Conservation (phyloP, 176 grass and related monocot genomes). For the Raddia distichophylla region DNA sequence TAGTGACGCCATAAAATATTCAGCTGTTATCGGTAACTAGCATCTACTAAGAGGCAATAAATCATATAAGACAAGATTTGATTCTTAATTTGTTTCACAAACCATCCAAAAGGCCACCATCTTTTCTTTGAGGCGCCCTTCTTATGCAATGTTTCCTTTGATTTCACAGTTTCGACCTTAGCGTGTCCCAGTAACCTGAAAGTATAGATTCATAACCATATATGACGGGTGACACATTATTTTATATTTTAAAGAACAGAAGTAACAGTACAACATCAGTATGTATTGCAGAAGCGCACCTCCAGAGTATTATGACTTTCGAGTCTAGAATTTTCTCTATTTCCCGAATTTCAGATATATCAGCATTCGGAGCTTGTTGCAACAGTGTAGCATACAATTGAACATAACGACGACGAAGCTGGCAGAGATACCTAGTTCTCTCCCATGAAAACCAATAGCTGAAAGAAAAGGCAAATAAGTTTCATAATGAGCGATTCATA, state of each 20-base stretch:
- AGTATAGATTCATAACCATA: conserved; percentile 29
- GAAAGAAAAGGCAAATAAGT: conserved; percentile 33
- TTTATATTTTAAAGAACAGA: not conserved
- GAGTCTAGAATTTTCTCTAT: conserved; percentile 92
- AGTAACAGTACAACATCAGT: conserved; percentile 9
- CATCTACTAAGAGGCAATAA: conserved; percentile 10
- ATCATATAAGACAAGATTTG: conserved; percentile 5
- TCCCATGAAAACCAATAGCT: conserved; percentile 92
- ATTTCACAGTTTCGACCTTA: conserved; percentile 96
- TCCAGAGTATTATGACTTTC: conserved; percentile 97
- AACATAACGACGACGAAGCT: conserved; percentile 91
- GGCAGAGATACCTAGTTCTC: conserved; percentile 87
- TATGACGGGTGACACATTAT: conserved; percentile 5
- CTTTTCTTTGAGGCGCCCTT: conserved; percentile 72
- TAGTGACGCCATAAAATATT: not conserved
- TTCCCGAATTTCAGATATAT: conserved; percentile 79
- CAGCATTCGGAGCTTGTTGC: conserved; percentile 71
- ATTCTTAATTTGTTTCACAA: conserved; percentile 33
- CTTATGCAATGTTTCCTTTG: conserved; percentile 66
- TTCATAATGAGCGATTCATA: conserved; percentile 36
- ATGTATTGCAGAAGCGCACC: conserved; percentile 44
- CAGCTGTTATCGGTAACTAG: not conserved
- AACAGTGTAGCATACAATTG: conserved; percentile 78
- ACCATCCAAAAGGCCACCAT: conserved; percentile 97
- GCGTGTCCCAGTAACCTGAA: conserved; percentile 93